A percentile compares a stretch with the other conserved stretches of the same genome.
These are phyloP conservation scores for Talaromyces funiculosus DNA, from an alignment of 2,329 filamentous ascomycete species.

Conservation along the genomic window DNA sequence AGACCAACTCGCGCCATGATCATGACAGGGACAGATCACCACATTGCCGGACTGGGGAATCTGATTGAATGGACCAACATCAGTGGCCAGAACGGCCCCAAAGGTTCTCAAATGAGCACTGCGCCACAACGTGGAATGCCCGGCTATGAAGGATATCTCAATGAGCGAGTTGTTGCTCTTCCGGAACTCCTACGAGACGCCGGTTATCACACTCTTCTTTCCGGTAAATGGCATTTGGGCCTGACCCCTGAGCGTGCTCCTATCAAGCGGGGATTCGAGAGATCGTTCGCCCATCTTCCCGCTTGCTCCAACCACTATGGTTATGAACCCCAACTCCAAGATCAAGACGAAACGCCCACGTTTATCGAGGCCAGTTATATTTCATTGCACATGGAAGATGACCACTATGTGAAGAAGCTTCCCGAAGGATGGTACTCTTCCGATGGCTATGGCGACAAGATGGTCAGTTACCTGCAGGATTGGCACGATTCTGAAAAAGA, in stretches of 20 bases:
- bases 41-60: slow-evolving; percentile 51
- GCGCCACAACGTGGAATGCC: slow-evolving; percentile 54
- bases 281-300: slow-evolving; percentile 55
- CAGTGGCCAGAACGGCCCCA: slow-evolving; percentile 49
- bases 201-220: slow-evolving; percentile 57
- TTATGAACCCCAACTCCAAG: slow-evolving; percentile 44
- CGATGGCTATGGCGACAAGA: slow-evolving; percentile 48
- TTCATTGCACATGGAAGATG: slow-evolving; percentile 43
- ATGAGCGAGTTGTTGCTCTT: slow-evolving; percentile 36
- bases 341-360: slow-evolving; percentile 37
- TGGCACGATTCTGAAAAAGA: slow-evolving; percentile 31
- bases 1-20: slow-evolving; percentile 60
- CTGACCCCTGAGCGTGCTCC: slow-evolving; percentile 54
- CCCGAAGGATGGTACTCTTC: slow-evolving; percentile 52
- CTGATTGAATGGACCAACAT: slow-evolving; percentile 55
- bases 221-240: slow-evolving; percentile 60
- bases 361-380: slow-evolving; percentile 40
- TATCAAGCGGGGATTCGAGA: slow-evolving; percentile 53
- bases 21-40: slow-evolving; percentile 60
- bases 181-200: slow-evolving; percentile 52
- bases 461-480: slow-evolving; percentile 50
- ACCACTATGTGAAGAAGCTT: slow-evolving; percentile 41
- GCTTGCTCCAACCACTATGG: slow-evolving; percentile 56
- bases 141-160: slow-evolving; percentile 60
- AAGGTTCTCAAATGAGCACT: slow-evolving; percentile 47